Conservation (phyloP, 495 filamentous ascomycete genomes). For the Neurospora sp. region DNA sequence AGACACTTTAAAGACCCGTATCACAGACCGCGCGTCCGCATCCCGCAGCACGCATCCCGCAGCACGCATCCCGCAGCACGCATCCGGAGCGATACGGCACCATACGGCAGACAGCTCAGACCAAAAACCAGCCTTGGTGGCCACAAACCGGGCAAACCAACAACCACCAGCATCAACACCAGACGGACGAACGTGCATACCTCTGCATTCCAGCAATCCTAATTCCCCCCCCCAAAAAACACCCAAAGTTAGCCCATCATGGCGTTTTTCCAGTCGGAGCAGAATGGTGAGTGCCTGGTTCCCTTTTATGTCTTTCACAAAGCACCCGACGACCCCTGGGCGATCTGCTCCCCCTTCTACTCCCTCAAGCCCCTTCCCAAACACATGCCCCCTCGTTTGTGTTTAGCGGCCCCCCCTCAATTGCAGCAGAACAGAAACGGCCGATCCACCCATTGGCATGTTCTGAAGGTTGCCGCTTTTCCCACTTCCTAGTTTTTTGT, state of each 20-base stretch:
- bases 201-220: neutral
- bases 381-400: neutral
- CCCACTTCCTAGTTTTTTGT: constrained; percentile 23
- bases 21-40: constrained; percentile 4
- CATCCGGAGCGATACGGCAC: neutral
- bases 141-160: constrained; percentile 1
- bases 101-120: constrained; percentile 1
- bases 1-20: constrained; percentile 13
- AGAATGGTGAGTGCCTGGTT: constrained; percentile 22
- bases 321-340: neutral
- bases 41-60: neutral
- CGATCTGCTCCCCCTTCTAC: constrained; percentile 3
- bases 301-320: constrained; percentile 2
- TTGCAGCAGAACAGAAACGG: constrained; percentile 9
- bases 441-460: constrained; percentile 9
- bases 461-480: constrained; percentile 11
- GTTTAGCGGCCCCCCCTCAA: constrained; percentile 5
- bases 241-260: constrained; percentile 14
- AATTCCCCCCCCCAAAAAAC: neutral
- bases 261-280: constrained; percentile 20
- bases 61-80: neutral
- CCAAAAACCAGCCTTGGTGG: neutral
- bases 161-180: neutral
- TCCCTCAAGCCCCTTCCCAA: neutral
- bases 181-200: neutral